Conservation (phyloP, 1,139 yeast species). For the Saccharomyces hybrid region DNA sequence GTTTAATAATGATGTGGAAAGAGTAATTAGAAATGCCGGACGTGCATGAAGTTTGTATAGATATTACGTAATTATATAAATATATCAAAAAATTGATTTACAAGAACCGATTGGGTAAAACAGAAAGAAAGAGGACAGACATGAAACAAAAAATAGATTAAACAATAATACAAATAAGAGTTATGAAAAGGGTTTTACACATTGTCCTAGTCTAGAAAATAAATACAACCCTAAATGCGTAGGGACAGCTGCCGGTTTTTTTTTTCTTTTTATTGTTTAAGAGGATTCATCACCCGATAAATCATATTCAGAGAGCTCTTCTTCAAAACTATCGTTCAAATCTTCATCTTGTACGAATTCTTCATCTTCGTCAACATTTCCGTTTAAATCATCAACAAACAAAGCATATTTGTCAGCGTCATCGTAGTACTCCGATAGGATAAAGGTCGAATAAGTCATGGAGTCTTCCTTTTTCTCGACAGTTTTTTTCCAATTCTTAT, state of each 20-base stretch:
- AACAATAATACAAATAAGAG: neutral
- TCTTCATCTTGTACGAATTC: slow-evolving; percentile 12
- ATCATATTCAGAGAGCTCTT: neutral
- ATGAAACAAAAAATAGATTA: neutral
- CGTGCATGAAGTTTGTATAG: neutral
- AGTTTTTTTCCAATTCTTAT: slow-evolving; percentile 5
- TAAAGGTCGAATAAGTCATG: slow-evolving; percentile 11
- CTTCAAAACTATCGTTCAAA: neutral
- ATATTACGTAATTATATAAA: neutral
- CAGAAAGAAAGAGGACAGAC: too few relatives aligned
- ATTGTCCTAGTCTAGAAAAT: neutral
- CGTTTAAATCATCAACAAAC: slow-evolving; percentile 1
- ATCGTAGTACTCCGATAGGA: slow-evolving; percentile 13
- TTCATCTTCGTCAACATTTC: slow-evolving; percentile 7
- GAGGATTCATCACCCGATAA: neutral
- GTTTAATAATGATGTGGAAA: slow-evolving; percentile 20
- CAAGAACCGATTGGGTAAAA: neutral
- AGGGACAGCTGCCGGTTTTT: neutral
- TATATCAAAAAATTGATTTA: neutral
- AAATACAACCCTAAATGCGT: neutral
- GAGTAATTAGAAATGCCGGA: slow-evolving; percentile 14
- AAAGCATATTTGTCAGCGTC: slow-evolving; percentile 14
- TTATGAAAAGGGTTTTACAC: neutral
- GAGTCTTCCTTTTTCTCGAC: neutral
- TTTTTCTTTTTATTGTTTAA: neutral